Conservation (phyloP, 108 stramenopile species). For the Cylindrotheca closterium region DNA sequence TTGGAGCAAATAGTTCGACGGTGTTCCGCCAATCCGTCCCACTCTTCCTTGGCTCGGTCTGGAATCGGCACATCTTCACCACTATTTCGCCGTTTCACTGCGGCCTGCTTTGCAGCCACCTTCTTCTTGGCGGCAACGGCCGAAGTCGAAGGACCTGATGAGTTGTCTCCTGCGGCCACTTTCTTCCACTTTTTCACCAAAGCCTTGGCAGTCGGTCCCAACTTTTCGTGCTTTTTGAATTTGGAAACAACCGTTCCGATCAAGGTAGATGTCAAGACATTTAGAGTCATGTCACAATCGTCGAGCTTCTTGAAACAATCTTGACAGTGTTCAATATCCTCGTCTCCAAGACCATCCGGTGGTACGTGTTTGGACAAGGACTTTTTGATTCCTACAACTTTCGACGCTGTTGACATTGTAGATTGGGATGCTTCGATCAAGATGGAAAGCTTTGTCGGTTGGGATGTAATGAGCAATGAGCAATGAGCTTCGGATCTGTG, state of each 20-base stretch:
- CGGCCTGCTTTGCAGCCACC: constrained; percentile 1
- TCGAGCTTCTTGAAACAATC: constrained; percentile 79
- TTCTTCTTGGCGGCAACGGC: constrained; percentile 24
- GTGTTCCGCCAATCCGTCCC: constrained; percentile 56
- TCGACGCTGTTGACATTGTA: constrained; percentile 30
- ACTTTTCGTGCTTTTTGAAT: constrained; percentile 60
- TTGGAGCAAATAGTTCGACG: constrained; percentile 76
- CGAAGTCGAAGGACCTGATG: constrained; percentile 9
- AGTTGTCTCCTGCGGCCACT: constrained; percentile 38
- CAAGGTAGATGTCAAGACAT: constrained; percentile 70
- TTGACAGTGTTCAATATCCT: constrained; percentile 56
- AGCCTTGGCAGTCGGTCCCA: constrained; percentile 57
- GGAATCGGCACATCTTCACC: constrained; percentile 15
- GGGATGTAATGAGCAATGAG: too few relatives aligned
- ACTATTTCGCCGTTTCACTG: constrained; percentile 29
- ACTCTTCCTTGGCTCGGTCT: constrained; percentile 45
- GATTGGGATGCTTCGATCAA: neutral
- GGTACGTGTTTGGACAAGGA: constrained; percentile 64
- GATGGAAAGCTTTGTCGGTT: too few relatives aligned
- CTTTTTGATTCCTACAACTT: constrained; percentile 67
- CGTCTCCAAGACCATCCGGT: constrained; percentile 38
- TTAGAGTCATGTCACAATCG: constrained; percentile 56
- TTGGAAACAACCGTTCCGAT: constrained; percentile 82
- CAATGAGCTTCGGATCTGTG: too few relatives aligned
- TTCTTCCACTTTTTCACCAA: constrained; percentile 90